Percentiles rank a stretch among this genome's conserved stretches.
Evolutionary conservation across 169 alveolate species (phyloP).

Genomic region (Eimeria tenella): DNA sequence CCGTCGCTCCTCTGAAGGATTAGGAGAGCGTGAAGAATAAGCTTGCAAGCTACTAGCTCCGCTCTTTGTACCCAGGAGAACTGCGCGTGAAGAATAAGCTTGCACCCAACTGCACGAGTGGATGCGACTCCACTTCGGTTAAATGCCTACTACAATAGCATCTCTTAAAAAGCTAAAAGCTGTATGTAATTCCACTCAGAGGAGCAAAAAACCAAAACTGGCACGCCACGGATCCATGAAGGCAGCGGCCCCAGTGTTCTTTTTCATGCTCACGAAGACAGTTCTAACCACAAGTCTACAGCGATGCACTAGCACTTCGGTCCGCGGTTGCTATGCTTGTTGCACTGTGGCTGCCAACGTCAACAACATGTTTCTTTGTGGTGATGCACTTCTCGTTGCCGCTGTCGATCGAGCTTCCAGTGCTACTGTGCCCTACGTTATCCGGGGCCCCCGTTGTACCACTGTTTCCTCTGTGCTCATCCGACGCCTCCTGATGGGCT

Average conservation of each 20-base stretch:
- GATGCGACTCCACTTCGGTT: no score
- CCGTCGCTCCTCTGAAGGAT: no score
- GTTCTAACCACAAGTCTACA: neutral
- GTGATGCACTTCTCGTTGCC: slow-evolving; percentile 14
- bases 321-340: neutral
- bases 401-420: neutral
- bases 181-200: no score
- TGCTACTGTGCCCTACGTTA: neutral
- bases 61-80: no score
- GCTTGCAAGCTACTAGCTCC: no score
- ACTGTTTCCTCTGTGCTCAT: neutral
- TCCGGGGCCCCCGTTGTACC: slow-evolving; percentile 2
- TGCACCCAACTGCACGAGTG: no score
- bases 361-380: slow-evolving; percentile 20
- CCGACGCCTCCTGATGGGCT: neutral
- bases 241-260: neutral
- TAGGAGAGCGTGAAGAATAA: no score
- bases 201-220: no score
- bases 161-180: no score
- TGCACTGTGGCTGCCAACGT: neutral
- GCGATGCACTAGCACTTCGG: slow-evolving; percentile 43
- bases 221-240: no score
- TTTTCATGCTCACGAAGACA: neutral
- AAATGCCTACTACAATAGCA: no score
- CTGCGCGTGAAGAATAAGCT: no score